Conservation (phyloP, 768 basidiomycete genomes). For the Hortiboletus campestris region DNA sequence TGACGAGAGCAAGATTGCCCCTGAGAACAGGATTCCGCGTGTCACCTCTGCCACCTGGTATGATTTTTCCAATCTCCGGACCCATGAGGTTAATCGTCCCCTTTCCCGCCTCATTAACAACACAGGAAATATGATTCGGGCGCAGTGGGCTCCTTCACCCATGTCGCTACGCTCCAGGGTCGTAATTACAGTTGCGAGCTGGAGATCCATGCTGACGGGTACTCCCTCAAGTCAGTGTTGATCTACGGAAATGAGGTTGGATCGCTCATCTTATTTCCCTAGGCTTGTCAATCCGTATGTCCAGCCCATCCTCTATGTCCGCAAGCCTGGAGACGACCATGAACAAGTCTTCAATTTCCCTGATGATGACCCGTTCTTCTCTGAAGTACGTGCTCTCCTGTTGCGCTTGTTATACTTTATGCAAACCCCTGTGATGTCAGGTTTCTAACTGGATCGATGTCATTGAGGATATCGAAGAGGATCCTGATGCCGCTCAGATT, state of each 20-base stretch:
- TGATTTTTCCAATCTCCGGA: slow-evolving; percentile 25
- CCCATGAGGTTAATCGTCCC: slow-evolving; percentile 10
- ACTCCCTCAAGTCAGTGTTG: slow-evolving; percentile 66
- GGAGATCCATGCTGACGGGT: slow-evolving; percentile 93
- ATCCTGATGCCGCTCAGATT: slow-evolving; percentile 76
- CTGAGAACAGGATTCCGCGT: slow-evolving; percentile 90
- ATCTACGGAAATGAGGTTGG: slow-evolving; percentile 4
- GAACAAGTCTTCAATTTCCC: slow-evolving; percentile 71
- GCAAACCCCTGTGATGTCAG: slow-evolving; percentile 19
- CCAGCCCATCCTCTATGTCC: slow-evolving; percentile 82
- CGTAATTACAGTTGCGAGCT: slow-evolving; percentile 92
- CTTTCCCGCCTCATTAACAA: slow-evolving; percentile 18
- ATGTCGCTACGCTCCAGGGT: slow-evolving; percentile 89
- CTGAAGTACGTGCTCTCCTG: slow-evolving; percentile 50
- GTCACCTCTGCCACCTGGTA: slow-evolving; percentile 91
- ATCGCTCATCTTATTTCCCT: slow-evolving; percentile 9
- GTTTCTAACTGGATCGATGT: slow-evolving; percentile 85
- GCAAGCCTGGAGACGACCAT: slow-evolving; percentile 76
- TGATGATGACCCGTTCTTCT: slow-evolving; percentile 92
- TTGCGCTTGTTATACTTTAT: background rate
- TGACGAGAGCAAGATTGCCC: slow-evolving; percentile 81
- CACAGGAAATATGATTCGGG: slow-evolving; percentile 92
- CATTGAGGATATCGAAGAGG: slow-evolving; percentile 87
- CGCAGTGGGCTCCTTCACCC: slow-evolving; percentile 89
- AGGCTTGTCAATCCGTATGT: slow-evolving; percentile 94